Evolutionary conservation across 1,139 yeast genomes (phyloP), one percentile per base, ranked within the genome.

Genomic region (Pichia norvegensis): DNA sequence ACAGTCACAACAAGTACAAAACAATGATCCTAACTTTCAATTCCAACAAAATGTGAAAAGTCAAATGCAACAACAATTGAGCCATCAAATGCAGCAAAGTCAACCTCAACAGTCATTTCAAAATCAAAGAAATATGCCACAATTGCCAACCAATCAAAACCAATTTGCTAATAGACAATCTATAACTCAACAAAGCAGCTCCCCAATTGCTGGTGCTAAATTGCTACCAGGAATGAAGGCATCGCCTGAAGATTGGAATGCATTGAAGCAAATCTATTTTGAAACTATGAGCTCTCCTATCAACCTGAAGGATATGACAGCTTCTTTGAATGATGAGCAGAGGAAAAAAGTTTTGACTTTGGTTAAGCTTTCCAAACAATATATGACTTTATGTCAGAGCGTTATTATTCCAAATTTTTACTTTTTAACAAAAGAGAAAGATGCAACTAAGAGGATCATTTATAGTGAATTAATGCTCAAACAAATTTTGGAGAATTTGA

Each of bases 391-490:
- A 54, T 84, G 84, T 21, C 95, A 86, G 59, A 81, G 81, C 51
- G 53, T 61, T 23, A 72, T 86, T 42, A 79, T 85, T 42, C 87
- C 94, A 39, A 80, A 85, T 59, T 85, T 85, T 56, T 86, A 76
- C 59, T 75, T 82, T 49, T 70, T 86, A 47, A 82, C 94, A 1
- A 77, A 81, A 55, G 85, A 83, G 60, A 74, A 73, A 40, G 86
- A 79, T 46, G 90, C 86, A 6, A 83, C 95, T 1, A 79, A 79
- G 57, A 75, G 85, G 52, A 73, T 87, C 52, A 72, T 87, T 50
- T 92, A 85, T 61, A 78, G 85, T 73, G 81, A 86, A 63, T 73
- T 79, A 51, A 82, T 86, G 83, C 78, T 86, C 39, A 81, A 79
- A 57, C 83, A 81, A 60, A 84, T 86, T 50, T 67, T 81, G 59